These are phyloP conservation scores for Coemansia sp. DNA, from an alignment of 192 early-diverging fungal genomes.

Conservation along the genomic window DNA sequence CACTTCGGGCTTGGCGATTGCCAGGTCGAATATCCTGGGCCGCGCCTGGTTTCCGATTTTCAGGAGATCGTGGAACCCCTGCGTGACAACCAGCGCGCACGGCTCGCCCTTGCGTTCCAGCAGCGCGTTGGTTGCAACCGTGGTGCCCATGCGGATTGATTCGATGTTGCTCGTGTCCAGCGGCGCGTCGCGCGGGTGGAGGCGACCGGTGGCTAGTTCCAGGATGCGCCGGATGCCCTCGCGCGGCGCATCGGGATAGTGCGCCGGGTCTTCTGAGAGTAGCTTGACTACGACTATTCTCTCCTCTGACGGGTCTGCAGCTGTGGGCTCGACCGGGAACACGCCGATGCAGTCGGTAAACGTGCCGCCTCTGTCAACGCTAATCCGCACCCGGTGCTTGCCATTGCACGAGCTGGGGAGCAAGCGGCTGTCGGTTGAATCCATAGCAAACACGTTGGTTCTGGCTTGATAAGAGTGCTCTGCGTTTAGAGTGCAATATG, in stretches of 20 bases:
- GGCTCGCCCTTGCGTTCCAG: conserved; percentile 85
- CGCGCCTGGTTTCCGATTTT: conserved; percentile 87
- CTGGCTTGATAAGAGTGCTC: background rate
- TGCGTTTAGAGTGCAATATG: background rate
- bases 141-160: conserved; percentile 93
- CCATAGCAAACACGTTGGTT: background rate
- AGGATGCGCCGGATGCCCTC: conserved; percentile 90
- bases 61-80: conserved; percentile 83
- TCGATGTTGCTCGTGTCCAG: conserved; percentile 70
- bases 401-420: conserved; percentile 10
- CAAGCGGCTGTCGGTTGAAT: conserved; percentile 1
- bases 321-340: conserved; percentile 51
- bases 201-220: conserved; percentile 68
- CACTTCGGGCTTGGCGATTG: conserved; percentile 80
- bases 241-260: conserved; percentile 89
- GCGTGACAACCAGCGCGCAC: conserved; percentile 83
- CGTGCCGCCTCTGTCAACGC: conserved; percentile 93
- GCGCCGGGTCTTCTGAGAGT: conserved; percentile 83
- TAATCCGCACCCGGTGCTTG: conserved; percentile 32
- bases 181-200: conserved; percentile 60
- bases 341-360: conserved; percentile 94
- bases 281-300: conserved; percentile 79
- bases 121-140: conserved; percentile 93
- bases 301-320: conserved; percentile 40
- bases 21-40: conserved; percentile 91